Evolutionary conservation across 2,329 filamentous ascomycete genomes (phyloP).

Genomic region (Cadophora sp.): DNA sequence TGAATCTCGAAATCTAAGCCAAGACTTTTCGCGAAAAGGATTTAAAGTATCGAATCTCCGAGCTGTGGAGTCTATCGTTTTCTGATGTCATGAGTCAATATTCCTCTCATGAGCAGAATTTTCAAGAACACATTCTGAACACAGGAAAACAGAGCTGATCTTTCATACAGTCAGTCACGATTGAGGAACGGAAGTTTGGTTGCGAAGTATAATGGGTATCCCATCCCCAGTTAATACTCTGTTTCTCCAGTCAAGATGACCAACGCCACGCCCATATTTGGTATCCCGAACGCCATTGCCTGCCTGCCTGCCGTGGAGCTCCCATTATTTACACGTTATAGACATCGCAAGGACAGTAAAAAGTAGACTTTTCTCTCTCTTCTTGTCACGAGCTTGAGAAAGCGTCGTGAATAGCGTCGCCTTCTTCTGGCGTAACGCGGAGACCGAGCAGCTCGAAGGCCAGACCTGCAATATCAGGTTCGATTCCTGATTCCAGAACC

Average conservation of each 20-base stretch:
- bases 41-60: constrained; percentile 9
- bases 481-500: constrained; percentile 78
- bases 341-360: neutral
- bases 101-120: too few species aligned
- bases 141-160: too few species aligned
- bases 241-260: neutral
- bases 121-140: too few species aligned
- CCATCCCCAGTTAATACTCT: neutral
- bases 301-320: neutral
- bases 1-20: neutral
- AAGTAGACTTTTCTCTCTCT: neutral
- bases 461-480: constrained; percentile 78
- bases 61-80: neutral
- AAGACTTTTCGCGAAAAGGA: neutral
- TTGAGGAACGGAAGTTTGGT: neutral
- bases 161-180: neutral
- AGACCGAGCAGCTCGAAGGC: constrained; percentile 84
- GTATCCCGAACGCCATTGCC: constrained; percentile 8
- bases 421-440: constrained; percentile 80
- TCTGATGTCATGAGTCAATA: neutral
- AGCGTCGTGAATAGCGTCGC: constrained; percentile 56
- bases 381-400: constrained; percentile 35
- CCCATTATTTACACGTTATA: neutral
- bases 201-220: neutral
- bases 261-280: neutral